phyloP scores from a whole-genome alignment of 1,139 yeast species.

The Magnusiomyces starmeri region DNA sequence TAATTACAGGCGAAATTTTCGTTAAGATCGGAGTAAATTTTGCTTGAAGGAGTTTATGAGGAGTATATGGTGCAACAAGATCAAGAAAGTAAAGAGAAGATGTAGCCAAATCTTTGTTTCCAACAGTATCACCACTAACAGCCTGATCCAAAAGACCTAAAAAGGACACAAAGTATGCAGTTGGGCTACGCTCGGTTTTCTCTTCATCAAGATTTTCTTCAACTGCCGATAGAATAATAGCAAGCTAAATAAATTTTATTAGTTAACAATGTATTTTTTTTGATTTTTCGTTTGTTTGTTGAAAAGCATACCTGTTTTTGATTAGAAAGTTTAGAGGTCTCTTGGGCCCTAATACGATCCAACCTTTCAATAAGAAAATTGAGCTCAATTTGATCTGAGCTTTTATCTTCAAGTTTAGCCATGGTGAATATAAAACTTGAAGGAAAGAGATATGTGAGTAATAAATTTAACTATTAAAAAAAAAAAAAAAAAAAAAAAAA shows the following conservation, averaged over 20 bases:
- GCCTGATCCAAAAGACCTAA: conserved; percentile 75
- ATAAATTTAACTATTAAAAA: too few relatives aligned
- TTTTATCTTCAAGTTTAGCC: conserved; percentile 12
- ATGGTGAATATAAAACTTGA: conserved; percentile 3
- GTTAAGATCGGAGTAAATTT: conserved; percentile 73
- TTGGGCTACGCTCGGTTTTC: conserved; percentile 46
- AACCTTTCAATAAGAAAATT: conserved; percentile 53
- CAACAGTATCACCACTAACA: conserved; percentile 37
- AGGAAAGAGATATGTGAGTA: too few relatives aligned
- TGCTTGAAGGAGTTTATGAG: conserved; percentile 57
- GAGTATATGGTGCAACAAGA: conserved; percentile 66
- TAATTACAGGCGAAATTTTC: conserved; percentile 73
- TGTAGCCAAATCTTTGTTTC: conserved; percentile 58
- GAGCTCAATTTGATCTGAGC: conserved; percentile 12
- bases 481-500: not conserved
- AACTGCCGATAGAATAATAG: conserved; percentile 73
- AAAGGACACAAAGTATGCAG: conserved; percentile 79
- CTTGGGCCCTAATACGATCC: conserved; percentile 62
- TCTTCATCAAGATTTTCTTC: conserved; percentile 82
- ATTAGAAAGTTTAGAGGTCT: conserved; percentile 68
- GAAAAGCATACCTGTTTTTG: conserved; percentile 57
- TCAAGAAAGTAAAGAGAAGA: conserved; percentile 79
- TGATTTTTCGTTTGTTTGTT: too few relatives aligned
- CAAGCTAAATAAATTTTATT: conserved; percentile 32
- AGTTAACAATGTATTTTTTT: not conserved